Evolutionary conservation across 1,284 basidiomycete species (phyloP).

Genomic region (Heterobasidion occidentale): DNA sequence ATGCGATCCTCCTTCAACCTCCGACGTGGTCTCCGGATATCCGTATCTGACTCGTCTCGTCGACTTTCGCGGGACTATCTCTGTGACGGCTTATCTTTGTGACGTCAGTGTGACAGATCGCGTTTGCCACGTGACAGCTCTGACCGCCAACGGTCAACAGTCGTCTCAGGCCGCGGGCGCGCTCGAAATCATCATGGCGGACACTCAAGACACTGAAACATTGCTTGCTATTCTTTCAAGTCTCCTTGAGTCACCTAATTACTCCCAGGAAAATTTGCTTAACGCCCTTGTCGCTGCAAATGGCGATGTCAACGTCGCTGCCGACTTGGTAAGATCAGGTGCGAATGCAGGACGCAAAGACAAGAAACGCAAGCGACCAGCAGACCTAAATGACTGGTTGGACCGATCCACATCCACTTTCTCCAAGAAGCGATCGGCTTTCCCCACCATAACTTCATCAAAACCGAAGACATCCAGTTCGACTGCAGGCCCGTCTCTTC

Average conservation of each 20-base stretch:
- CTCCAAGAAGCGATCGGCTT: neutral
- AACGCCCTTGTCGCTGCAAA: conserved; percentile 52
- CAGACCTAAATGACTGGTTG: conserved; percentile 44
- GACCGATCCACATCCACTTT: neutral
- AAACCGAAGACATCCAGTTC: neutral
- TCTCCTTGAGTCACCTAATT: conserved; percentile 32
- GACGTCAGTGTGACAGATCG: no score
- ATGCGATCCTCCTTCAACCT: no score
- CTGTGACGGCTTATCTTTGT: no score
- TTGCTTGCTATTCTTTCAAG: conserved; percentile 61
- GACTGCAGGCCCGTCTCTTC: neutral
- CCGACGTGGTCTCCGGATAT: no score
- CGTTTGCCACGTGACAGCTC: no score
- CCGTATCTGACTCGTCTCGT: no score
- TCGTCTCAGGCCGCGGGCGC: no score
- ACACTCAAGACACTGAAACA: conserved; percentile 50
- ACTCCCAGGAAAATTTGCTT: conserved; percentile 33
- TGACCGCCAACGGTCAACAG: no score
- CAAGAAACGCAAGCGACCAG: conserved; percentile 36
- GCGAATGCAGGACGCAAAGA: conserved; percentile 10
- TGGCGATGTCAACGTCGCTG: conserved; percentile 48
- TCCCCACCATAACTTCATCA: neutral
- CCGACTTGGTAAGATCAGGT: conserved; percentile 33
- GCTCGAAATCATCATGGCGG: neutral
- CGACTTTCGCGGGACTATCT: no score